These are phyloP conservation scores for Eucalyptus pauciflora DNA, from an alignment of 345 rosid species.

Conservation along the genomic window DNA sequence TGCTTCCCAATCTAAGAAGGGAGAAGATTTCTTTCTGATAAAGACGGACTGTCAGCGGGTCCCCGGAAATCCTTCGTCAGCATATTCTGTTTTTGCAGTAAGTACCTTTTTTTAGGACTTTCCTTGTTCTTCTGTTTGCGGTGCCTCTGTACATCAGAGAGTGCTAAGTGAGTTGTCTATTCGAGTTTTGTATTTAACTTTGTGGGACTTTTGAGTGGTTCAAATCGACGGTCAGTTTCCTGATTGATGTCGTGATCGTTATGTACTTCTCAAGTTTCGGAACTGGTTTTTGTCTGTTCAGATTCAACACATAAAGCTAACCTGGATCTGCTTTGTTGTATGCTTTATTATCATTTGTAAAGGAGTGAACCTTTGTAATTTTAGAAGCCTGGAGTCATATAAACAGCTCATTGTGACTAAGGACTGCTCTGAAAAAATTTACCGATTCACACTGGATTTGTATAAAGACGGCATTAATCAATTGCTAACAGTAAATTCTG, in stretches of 20 bases:
- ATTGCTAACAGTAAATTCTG: background rate
- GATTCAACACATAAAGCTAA: background rate
- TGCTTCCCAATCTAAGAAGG: conserved; percentile 82
- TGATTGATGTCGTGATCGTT: background rate
- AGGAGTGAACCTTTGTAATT: background rate
- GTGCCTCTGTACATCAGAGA: background rate
- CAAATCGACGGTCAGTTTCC: background rate
- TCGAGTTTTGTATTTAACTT: background rate
- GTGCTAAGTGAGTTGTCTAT: background rate
- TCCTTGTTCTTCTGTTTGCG: background rate
- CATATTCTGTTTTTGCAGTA: conserved; percentile 80
- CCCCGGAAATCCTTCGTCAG: conserved; percentile 51
- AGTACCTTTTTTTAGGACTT: conserved; percentile 8
- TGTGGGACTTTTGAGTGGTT: background rate
- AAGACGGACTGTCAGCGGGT: conserved; percentile 58
- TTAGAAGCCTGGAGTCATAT: background rate
- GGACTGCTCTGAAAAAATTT: background rate
- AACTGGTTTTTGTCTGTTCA: background rate
- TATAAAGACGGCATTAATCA: background rate
- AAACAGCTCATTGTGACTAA: background rate
- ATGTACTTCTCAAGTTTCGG: background rate
- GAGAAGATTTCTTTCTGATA: conserved; percentile 74
- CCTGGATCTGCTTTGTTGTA: background rate
- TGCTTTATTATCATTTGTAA: background rate
- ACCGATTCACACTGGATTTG: background rate